These are phyloP conservation scores for Astrothelium subdiscretum DNA, from an alignment of 495 filamentous ascomycete species.

Conservation along the genomic window DNA sequence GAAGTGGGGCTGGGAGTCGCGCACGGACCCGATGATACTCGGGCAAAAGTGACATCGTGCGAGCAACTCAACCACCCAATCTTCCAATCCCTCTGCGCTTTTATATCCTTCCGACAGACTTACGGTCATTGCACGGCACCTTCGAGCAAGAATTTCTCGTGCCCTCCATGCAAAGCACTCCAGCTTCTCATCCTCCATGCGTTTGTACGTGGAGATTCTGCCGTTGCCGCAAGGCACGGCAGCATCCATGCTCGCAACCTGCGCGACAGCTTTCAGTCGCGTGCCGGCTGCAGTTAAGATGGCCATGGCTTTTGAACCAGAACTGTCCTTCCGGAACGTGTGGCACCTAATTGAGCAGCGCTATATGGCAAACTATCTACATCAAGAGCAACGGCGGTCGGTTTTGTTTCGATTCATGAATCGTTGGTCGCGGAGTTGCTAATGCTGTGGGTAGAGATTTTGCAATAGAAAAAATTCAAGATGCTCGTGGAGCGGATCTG, in stretches of 20 bases:
- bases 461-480: constrained; percentile 19
- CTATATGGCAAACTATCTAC: not conserved
- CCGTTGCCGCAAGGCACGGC: not conserved
- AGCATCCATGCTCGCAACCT: not conserved
- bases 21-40: no score
- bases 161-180: not conserved
- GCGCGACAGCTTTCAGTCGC: not conserved
- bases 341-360: not conserved
- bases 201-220: not conserved
- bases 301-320: not conserved
- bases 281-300: not conserved
- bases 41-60: no score
- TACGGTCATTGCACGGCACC: no score
- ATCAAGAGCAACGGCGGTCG: not conserved
- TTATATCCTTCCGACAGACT: no score
- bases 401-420: not conserved
- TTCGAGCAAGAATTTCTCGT: not conserved
- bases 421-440: not conserved
- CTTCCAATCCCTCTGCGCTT: no score
- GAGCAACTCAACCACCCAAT: no score
- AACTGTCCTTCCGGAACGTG: not conserved
- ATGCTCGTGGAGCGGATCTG: constrained; percentile 18
- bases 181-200: not conserved
- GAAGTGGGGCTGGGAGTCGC: no score
- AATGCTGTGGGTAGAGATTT: constrained; percentile 13